These are phyloP conservation scores for Sporothrix globosa DNA, from an alignment of 2,329 filamentous ascomycete genomes.

Conservation along the genomic window DNA sequence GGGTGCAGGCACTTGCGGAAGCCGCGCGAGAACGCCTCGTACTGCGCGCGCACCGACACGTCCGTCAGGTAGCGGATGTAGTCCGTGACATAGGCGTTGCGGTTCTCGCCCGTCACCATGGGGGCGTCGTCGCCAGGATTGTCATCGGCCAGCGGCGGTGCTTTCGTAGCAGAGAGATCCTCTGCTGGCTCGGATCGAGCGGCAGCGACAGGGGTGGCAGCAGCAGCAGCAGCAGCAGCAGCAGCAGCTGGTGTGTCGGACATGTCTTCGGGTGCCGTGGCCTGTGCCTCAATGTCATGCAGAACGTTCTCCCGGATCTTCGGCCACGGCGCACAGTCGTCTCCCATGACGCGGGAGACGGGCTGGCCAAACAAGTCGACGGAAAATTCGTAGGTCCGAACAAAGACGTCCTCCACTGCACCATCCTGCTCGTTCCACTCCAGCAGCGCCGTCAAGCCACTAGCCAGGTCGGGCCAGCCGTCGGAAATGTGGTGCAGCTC, in stretches of 20 bases:
- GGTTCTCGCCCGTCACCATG: conserved; percentile 80
- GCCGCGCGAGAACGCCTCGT: conserved; percentile 76
- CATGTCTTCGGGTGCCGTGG: neutral
- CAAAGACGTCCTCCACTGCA: conserved; percentile 78
- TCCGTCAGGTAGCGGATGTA: conserved; percentile 85
- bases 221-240: neutral
- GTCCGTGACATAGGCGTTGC: conserved; percentile 76
- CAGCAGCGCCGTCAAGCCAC: conserved; percentile 71
- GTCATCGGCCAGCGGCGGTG: conserved; percentile 1
- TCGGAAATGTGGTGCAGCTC: conserved; percentile 78
- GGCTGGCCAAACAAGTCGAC: conserved; percentile 61
- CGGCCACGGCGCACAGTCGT: conserved; percentile 54
- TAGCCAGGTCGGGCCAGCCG: conserved; percentile 82
- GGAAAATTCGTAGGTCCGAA: conserved; percentile 85
- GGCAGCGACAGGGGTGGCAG: neutral
- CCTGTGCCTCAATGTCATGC: conserved; percentile 16
- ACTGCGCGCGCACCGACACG: conserved; percentile 75
- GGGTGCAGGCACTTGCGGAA: conserved; percentile 75
- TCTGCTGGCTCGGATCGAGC: neutral
- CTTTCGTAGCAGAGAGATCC: neutral
- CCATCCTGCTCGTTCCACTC: conserved; percentile 77
- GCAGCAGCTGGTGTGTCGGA: neutral
- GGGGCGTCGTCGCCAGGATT: conserved; percentile 48
- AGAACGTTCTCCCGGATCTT: conserved; percentile 48
- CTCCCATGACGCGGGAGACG: conserved; percentile 60